Conservation (phyloP, 1,139 yeast genomes). For the Pneumocystis oryctolagi region DNA sequence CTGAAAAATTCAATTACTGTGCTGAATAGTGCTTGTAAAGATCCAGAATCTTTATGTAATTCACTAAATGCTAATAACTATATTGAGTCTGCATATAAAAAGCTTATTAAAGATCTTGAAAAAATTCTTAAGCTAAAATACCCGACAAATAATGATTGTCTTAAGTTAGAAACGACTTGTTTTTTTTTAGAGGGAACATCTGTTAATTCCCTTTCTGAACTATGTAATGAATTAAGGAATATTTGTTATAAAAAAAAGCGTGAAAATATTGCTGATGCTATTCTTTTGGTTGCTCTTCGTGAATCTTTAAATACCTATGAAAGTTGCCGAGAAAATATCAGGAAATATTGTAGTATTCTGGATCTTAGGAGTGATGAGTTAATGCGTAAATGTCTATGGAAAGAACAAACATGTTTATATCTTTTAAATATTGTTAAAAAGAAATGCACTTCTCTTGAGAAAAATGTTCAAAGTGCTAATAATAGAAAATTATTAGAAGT, state of each 20-base stretch:
- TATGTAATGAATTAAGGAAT: not conserved
- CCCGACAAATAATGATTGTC: not conserved
- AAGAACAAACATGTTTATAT: not conserved
- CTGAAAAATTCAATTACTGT: not conserved
- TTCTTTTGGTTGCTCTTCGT: not conserved
- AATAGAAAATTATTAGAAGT: not conserved
- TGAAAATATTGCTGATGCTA: not conserved
- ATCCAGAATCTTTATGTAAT: not conserved
- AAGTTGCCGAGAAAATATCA: not conserved
- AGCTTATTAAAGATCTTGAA: not conserved
- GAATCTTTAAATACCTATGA: not conserved
- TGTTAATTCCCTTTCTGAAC: not conserved
- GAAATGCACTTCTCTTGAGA: not conserved
- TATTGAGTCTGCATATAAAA: not conserved
- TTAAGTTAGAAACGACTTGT: not conserved
- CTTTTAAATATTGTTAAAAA: not conserved
- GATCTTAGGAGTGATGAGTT: not conserved
- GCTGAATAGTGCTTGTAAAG: not conserved
- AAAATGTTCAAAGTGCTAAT: not conserved
- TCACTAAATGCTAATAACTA: not conserved
- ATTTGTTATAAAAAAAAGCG: not conserved
- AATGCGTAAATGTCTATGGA: not conserved
- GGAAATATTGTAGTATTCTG: not conserved
- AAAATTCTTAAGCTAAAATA: not conserved
- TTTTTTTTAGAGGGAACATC: not conserved